Evolutionary conservation across 345 rosid genomes (phyloP), one percentile per base, ranked within the genome.

Genomic region (Stellera chamaejasme): DNA sequence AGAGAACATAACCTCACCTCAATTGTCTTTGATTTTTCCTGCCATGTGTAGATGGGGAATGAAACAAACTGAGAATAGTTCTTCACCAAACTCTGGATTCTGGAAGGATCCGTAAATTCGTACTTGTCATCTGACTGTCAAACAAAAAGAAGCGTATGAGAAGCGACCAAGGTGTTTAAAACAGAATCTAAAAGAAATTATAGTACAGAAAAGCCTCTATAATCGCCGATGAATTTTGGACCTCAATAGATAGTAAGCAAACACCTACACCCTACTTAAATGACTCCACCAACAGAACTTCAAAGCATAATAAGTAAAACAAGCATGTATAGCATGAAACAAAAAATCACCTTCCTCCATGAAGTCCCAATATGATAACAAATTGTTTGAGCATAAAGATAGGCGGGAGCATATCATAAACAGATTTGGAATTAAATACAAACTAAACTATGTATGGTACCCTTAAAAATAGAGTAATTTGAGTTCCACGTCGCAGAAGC

Each of bases 31-130:
- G 99, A 87, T 68, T 93, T 89, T 64, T 89, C 97, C 61, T 69
- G 88, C 97, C 97, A 93, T 11, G 96, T 87, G 63, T 81, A 93
- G 73, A 93, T 87, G 49, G 99, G 99, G 77, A 89, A 93, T 54
- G 97, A 87, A 72, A 93, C 97, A 42, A 89, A 93, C 69, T 93
- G 99, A 32, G 99, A 93, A 58, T 93, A 93, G 66, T 93, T 89
- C 75, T 93, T 93, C 50, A 93, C 97, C 68, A 93, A 80, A 63
- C 72, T 75, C 85, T 84, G 89, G 68, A 93, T 77, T 65, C 77
- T 84, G n/a, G 67, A 48, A 2, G 90, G 78, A 64, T 93, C 96
- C 1, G 95, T 74, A 57, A 89, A 87, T 61, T 93, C 99, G 6
- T 81, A 89, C 58, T 89, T 89, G 68, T 89, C 99, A 84, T 93